Conservation (phyloP, 2,329 filamentous ascomycete species). For the Pseudocercospora musae region DNA sequence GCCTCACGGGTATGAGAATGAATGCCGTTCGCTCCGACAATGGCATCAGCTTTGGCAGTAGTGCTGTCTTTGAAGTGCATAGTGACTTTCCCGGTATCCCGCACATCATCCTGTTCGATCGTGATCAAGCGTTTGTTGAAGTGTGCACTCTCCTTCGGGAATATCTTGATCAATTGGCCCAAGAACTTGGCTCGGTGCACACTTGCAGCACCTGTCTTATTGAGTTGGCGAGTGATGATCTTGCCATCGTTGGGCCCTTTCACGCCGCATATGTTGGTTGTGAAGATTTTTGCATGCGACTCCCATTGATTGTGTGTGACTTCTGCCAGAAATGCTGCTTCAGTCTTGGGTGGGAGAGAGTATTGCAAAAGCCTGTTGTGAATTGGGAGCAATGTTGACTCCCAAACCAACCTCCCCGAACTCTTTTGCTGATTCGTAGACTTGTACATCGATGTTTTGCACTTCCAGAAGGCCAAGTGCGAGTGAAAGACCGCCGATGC, state of each 20-base stretch:
- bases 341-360: neutral
- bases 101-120: neutral
- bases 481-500: slow-evolving; percentile 1
- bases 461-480: neutral
- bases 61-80: slow-evolving; percentile 25
- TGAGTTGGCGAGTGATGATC: neutral
- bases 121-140: slow-evolving; percentile 19
- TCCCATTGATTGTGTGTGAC: neutral
- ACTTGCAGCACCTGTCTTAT: slow-evolving; percentile 25
- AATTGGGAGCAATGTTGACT: slow-evolving; percentile 27
- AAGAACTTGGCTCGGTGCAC: slow-evolving; percentile 50
- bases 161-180: slow-evolving; percentile 45
- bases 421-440: slow-evolving; percentile 40
- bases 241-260: neutral
- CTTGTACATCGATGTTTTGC: neutral
- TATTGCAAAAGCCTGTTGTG: neutral
- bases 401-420: slow-evolving; percentile 48
- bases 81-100: neutral
- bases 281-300: neutral
- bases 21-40: slow-evolving; percentile 35
- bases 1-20: slow-evolving; percentile 23
- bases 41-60: slow-evolving; percentile 25
- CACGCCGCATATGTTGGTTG: neutral
- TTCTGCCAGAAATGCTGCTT: neutral
- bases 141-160: slow-evolving; percentile 40